Percentiles rank a stretch among this genome's conserved stretches.
These are phyloP conservation scores for Lobosporangium transversale DNA, from an alignment of 192 early-diverging fungal species.

Conservation along the genomic window DNA sequence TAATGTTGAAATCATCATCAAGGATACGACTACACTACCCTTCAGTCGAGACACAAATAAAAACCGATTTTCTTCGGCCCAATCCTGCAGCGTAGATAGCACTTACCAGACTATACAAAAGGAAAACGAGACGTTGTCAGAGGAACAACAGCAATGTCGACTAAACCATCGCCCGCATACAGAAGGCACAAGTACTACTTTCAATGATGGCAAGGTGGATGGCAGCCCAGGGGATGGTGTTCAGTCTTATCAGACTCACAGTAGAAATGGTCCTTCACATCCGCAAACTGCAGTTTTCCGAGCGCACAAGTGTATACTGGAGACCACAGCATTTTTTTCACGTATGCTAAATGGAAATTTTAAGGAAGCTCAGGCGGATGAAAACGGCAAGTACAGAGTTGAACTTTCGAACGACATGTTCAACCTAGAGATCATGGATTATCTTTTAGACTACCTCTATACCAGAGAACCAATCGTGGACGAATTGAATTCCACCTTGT, in stretches of 20 bases:
- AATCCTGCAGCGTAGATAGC: neutral
- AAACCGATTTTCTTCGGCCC: neutral
- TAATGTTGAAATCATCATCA: conserved; percentile 33
- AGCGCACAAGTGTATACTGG: conserved; percentile 40
- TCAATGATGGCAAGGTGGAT: neutral
- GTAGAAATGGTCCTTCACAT: neutral
- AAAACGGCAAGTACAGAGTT: conserved; percentile 9
- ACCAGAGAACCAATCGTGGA: conserved; percentile 8
- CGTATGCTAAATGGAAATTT: conserved; percentile 35
- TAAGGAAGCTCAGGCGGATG: conserved; percentile 13
- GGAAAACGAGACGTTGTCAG: no score
- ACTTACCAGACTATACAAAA: neutral
- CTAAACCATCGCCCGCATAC: no score
- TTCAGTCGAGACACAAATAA: neutral
- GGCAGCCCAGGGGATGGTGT: neutral
- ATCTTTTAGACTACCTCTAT: conserved; percentile 39
- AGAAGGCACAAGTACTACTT: neutral
- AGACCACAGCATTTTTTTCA: conserved; percentile 21
- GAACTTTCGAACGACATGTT: conserved; percentile 34
- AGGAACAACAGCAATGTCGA: no score
- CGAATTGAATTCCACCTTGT: neutral
- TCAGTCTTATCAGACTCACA: neutral
- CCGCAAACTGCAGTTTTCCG: neutral
- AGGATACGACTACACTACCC: neutral
- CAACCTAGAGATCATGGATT: conserved; percentile 26